Conservation (phyloP, 768 basidiomycete genomes). For the Candolleomyces aberdarensis region DNA sequence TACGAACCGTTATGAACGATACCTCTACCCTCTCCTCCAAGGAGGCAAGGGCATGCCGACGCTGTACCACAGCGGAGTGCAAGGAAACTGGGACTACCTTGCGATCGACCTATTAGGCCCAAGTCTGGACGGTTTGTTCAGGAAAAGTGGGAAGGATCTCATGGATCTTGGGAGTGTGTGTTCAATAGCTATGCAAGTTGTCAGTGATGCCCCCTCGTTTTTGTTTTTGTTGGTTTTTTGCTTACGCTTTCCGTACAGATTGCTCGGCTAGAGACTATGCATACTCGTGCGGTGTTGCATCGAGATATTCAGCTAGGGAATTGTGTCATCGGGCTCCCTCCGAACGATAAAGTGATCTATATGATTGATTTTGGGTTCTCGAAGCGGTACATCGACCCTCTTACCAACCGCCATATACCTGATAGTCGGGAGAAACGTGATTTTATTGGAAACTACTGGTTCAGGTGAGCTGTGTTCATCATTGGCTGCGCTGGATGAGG, state of each 20-base stretch:
- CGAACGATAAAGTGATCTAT: conserved; percentile 60
- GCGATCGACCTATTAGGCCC: conserved; percentile 74
- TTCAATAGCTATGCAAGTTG: conserved; percentile 74
- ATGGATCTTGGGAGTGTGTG: conserved; percentile 75
- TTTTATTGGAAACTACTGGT: conserved; percentile 86
- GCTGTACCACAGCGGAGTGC: conserved; percentile 59
- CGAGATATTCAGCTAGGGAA: conserved; percentile 82
- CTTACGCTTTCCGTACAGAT: conserved; percentile 43
- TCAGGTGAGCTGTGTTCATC: conserved; percentile 41
- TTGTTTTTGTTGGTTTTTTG: conserved; percentile 1
- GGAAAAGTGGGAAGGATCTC: conserved; percentile 49
- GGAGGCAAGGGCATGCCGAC: conserved; percentile 73
- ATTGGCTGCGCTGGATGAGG: not conserved
- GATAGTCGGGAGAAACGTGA: conserved; percentile 66
- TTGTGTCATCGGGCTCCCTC: conserved; percentile 59
- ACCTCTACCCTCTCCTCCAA: conserved; percentile 66
- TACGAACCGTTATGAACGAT: conserved; percentile 69
- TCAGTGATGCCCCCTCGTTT: conserved; percentile 29
- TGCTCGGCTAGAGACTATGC: conserved; percentile 71
- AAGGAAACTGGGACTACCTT: conserved; percentile 64
- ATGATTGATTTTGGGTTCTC: conserved; percentile 90
- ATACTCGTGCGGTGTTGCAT: conserved; percentile 67
- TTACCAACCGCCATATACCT: conserved; percentile 65
- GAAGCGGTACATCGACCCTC: conserved; percentile 68
- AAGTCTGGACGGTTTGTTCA: conserved; percentile 63